These are phyloP conservation scores for Penicillium sp. DNA, from an alignment of 2,329 filamentous ascomycete genomes.

Conservation along the genomic window DNA sequence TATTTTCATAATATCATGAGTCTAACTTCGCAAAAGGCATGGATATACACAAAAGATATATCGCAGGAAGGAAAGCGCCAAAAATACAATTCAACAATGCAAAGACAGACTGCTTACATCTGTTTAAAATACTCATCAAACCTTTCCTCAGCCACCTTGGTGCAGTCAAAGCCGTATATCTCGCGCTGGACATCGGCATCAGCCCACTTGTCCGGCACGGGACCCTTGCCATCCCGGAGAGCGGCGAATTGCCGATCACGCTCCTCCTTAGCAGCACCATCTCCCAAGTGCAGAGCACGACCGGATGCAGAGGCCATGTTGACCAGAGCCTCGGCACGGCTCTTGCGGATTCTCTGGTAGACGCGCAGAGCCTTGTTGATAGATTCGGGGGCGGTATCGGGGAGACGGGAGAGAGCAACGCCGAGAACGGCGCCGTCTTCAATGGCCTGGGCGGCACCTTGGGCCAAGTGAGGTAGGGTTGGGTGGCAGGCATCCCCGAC, in stretches of 20 bases:
- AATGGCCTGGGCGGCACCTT: constrained; percentile 62
- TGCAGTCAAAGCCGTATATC: constrained; percentile 62
- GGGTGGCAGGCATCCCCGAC: constrained; percentile 60
- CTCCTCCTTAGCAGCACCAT: constrained; percentile 56
- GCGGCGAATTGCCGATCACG: constrained; percentile 55
- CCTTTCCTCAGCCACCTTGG: constrained; percentile 50
- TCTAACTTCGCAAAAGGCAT: constrained; percentile 1
- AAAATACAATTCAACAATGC: neutral
- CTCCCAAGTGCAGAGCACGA: constrained; percentile 53
- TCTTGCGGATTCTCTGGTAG: constrained; percentile 55
- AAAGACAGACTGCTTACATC: constrained; percentile 17
- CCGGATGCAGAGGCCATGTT: constrained; percentile 55
- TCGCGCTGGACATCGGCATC: constrained; percentile 64
- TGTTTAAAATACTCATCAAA: constrained; percentile 48
- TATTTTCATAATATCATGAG: neutral
- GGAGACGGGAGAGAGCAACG: constrained; percentile 49
- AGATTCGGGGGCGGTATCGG: constrained; percentile 43
- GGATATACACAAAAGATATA: constrained; percentile 7
- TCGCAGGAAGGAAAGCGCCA: neutral
- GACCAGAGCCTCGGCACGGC: constrained; percentile 54
- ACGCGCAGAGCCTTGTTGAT: constrained; percentile 53
- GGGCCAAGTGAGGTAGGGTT: constrained; percentile 59
- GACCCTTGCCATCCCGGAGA: constrained; percentile 47
- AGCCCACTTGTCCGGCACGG: constrained; percentile 61
- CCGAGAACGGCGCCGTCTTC: constrained; percentile 58